A percentile compares a stretch with the other conserved stretches of the same genome.
Evolutionary conservation across 2,329 filamentous ascomycete species (phyloP).

Genomic region (Trichoderma brevicompactum): DNA sequence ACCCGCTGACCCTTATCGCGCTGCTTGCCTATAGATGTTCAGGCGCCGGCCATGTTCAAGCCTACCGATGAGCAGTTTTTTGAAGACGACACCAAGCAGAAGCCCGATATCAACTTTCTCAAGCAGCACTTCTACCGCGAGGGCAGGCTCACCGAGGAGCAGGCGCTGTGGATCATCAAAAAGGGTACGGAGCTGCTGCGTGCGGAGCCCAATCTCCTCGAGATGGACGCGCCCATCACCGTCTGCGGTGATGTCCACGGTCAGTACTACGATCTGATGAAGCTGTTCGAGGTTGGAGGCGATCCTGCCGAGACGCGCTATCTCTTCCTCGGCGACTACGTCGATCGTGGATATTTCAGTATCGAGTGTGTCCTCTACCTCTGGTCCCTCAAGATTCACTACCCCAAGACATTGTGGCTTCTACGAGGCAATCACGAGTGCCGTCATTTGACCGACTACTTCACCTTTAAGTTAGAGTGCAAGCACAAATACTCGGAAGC

Average conservation of each 20-base stretch:
- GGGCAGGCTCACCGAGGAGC: conserved; percentile 93
- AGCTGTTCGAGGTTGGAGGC: conserved; percentile 96
- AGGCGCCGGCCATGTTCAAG: conserved; percentile 91
- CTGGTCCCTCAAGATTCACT: conserved; percentile 99
- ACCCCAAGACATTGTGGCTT: conserved; percentile 95
- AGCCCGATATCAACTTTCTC: conserved; percentile 90
- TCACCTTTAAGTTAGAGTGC: conserved; percentile 99
- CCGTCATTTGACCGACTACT: conserved; percentile 98
- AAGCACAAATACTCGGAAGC: conserved; percentile 99
- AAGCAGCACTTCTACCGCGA: conserved; percentile 99
- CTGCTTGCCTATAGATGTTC: conserved; percentile 71
- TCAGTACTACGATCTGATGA: conserved; percentile 99
- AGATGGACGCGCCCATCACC: conserved; percentile 99
- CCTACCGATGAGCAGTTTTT: conserved; percentile 95
- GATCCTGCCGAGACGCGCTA: conserved; percentile 96
- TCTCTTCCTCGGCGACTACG: conserved; percentile 96
- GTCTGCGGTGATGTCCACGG: conserved; percentile 98
- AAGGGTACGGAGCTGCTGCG: conserved; percentile 86
- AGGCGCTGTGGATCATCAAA: conserved; percentile 93
- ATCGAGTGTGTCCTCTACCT: conserved; percentile 99
- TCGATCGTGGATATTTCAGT: conserved; percentile 97
- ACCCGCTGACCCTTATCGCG: conserved; percentile 30
- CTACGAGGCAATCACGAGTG: conserved; percentile 98
- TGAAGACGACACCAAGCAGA: conserved; percentile 80
- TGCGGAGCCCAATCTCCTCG: conserved; percentile 90